phyloP scores from a whole-genome alignment of 495 filamentous ascomycete genomes.

The Parathielavia appendiculata region DNA sequence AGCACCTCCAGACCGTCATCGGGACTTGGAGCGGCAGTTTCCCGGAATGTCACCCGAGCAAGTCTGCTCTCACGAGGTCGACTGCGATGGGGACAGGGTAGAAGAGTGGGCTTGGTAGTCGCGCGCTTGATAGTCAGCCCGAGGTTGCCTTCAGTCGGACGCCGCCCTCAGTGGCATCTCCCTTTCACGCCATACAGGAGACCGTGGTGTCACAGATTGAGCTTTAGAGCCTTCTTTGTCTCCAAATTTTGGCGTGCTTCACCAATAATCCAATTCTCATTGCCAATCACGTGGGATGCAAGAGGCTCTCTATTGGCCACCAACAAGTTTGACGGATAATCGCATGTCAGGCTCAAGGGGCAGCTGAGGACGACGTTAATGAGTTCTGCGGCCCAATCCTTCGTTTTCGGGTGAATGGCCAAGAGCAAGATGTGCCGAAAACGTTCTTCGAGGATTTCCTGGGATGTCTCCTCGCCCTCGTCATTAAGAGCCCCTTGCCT shows the following conservation, averaged over 20 bases:
- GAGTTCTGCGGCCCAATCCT: background rate
- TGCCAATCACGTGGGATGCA: background rate
- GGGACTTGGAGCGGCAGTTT: background rate
- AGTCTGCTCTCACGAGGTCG: background rate
- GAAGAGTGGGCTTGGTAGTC: background rate
- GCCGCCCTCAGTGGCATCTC: background rate
- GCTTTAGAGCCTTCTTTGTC: background rate
- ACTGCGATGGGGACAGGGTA: background rate
- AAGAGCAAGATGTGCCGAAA: background rate
- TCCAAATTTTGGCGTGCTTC: background rate
- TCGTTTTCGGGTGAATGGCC: background rate
- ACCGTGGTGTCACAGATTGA: background rate
- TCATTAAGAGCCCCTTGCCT: background rate
- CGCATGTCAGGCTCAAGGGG: too few species aligned
- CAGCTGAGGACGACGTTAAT: background rate
- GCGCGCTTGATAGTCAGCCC: too few species aligned
- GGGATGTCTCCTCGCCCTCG: background rate
- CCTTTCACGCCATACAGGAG: background rate
- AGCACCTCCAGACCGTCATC: background rate
- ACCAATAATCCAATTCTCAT: background rate
- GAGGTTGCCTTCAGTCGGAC: too few species aligned
- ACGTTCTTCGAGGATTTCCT: background rate
- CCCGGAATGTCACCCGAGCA: background rate
- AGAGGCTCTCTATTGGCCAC: background rate
- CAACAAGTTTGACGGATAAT: background rate